phyloP scores from a whole-genome alignment of 768 basidiomycete genomes.

The Kwoniella newhampshirensis region DNA sequence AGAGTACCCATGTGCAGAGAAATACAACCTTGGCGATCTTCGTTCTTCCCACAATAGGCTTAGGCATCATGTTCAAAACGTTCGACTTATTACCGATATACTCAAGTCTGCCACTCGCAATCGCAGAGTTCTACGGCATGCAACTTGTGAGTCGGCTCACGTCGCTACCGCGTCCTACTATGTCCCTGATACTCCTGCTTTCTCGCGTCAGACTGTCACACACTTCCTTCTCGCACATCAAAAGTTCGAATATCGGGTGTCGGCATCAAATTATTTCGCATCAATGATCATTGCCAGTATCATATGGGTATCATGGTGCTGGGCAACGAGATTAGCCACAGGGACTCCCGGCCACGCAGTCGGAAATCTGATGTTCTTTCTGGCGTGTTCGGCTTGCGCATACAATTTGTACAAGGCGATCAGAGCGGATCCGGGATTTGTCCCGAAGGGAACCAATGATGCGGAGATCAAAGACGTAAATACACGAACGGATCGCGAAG shows the following conservation, averaged over 20 bases:
- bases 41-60: constrained; percentile 70
- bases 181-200: neutral
- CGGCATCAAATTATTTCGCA: constrained; percentile 86
- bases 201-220: constrained; percentile 18
- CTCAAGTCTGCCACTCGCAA: constrained; percentile 74
- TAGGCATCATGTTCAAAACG: constrained; percentile 81
- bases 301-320: constrained; percentile 80
- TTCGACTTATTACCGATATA: constrained; percentile 85
- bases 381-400: constrained; percentile 67
- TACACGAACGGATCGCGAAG: no score
- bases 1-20: constrained; percentile 60
- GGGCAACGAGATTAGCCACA: constrained; percentile 72
- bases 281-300: constrained; percentile 83
- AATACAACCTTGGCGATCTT: constrained; percentile 82
- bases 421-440: constrained; percentile 83
- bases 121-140: constrained; percentile 87
- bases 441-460: constrained; percentile 76
- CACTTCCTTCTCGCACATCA: constrained; percentile 64
- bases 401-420: constrained; percentile 92
- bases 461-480: constrained; percentile 82
- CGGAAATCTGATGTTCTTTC: constrained; percentile 71
- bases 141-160: constrained; percentile 68
- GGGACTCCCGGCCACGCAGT: constrained; percentile 76
- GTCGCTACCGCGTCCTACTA: neutral
- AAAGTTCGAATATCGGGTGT: constrained; percentile 79